These are phyloP conservation scores for Magnusiomyces tetraspermus DNA, from an alignment of 1,139 yeast species.

Conservation along the genomic window DNA sequence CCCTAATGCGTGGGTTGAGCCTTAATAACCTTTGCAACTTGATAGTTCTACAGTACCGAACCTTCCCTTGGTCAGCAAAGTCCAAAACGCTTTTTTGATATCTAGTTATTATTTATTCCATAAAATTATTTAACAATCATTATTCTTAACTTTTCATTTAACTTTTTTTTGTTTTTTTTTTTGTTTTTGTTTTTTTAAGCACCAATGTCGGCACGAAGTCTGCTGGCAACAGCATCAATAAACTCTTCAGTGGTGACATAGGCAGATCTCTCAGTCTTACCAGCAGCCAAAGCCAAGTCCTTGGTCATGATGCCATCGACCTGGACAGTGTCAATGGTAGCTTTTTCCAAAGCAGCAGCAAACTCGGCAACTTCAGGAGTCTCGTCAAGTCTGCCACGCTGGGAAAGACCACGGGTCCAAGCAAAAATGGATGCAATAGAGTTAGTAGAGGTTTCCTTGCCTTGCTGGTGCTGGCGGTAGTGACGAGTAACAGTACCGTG, in stretches of 20 bases:
- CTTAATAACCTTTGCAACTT: too few species aligned
- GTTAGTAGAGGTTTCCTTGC: conserved; percentile 95
- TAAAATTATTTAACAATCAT: background rate
- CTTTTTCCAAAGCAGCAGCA: conserved; percentile 68
- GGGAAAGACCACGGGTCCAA: conserved; percentile 87
- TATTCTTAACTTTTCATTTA: background rate
- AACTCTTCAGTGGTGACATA: conserved; percentile 89
- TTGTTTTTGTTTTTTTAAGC: conserved; percentile 6
- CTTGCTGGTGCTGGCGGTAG: conserved; percentile 88
- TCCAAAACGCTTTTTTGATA: background rate
- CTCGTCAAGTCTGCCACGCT: conserved; percentile 79
- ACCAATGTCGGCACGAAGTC: conserved; percentile 32
- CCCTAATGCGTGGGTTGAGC: too few species aligned
- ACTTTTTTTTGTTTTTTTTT: too few species aligned
- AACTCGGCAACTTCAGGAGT: conserved; percentile 78
- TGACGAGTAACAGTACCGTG: conserved; percentile 98
- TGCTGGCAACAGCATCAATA: conserved; percentile 65
- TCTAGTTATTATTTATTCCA: background rate
- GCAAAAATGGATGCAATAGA: conserved; percentile 97
- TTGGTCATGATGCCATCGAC: conserved; percentile 88
- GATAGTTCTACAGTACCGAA: too few species aligned
- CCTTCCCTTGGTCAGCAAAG: too few species aligned
- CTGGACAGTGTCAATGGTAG: conserved; percentile 78
- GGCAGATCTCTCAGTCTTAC: conserved; percentile 67
- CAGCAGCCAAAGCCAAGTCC: conserved; percentile 83